Evolutionary conservation across 148 eudicot species (phyloP).

Genomic region (Amaranthus palmeri): DNA sequence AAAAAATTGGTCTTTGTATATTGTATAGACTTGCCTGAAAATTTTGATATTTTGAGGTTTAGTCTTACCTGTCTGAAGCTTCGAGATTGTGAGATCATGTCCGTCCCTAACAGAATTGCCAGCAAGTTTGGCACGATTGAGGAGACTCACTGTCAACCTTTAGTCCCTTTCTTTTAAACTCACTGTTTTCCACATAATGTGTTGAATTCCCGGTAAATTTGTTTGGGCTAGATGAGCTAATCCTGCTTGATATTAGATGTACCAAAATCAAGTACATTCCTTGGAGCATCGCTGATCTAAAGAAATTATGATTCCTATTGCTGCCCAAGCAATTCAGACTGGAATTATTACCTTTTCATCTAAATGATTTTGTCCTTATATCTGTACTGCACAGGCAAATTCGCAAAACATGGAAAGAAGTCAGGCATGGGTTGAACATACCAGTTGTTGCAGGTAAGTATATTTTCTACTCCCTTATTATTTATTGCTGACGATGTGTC

Average conservation of each 20-base stretch:
- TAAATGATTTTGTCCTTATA: neutral
- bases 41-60: neutral
- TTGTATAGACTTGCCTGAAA: neutral
- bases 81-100: too few species aligned
- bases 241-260: neutral
- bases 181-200: neutral
- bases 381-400: neutral
- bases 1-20: neutral
- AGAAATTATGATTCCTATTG: neutral
- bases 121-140: neutral
- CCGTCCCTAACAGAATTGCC: neutral
- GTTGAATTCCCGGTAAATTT: neutral
- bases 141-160: neutral
- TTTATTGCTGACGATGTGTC: neutral
- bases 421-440: neutral
- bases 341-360: neutral
- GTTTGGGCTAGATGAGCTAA: neutral
- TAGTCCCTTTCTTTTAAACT: too few species aligned
- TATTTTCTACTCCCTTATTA: neutral
- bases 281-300: neutral
- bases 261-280: neutral
- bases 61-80: neutral
- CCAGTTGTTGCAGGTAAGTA: neutral
- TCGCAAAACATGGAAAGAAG: slow-evolving; percentile 1
- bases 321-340: neutral